Evolutionary conservation across 768 basidiomycete genomes (phyloP), one percentile per base, ranked within the genome.

Genomic region (Pulveroboletus sp.): DNA sequence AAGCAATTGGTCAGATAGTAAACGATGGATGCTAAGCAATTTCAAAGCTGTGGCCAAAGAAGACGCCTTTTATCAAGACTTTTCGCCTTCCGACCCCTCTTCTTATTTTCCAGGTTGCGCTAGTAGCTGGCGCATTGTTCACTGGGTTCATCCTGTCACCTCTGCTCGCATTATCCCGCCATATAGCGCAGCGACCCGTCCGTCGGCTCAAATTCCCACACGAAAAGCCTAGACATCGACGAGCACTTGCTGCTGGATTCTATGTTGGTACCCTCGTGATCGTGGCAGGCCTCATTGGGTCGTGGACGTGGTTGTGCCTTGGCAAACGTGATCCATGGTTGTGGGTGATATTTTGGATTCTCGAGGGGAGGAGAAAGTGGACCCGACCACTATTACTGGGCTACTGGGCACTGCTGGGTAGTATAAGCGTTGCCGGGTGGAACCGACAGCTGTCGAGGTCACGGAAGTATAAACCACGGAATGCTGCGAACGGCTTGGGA

Each of bases 111-210:
- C 96, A 98, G 63, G 76, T 94, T 35, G 91, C 96, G 2, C 77
- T 98, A 39, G 87, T 99, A 40, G 89, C 88, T 5, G 96, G 96
- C 20, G 86, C 93, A 1, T 80, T 98, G 49, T 72, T 98, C 27
- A 85, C 85, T n/a, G 96, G 96, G 13, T 92, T 97, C 69, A 72
- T 97, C 8, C 79, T 99, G n/a, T 92, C 92, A 0, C 96, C 96
- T 0, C 74, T 98, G 35, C 85, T 99, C 16, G 85, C 91, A 38
- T 77, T 98, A 17, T 95, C 94, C 16, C 82, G 96, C 2, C 86
- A 93, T 64, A 87, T 93, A 57, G 93, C 94, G 0, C 90, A 89
- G 57, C 80, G 84, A 19, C 94, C 94, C 4, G 79, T 83, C 51
- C 83, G 76, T 57, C 86, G 94, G 11, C 79, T 95, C 23, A 84